These are phyloP conservation scores for Venturia oleaginea DNA, from an alignment of 2,329 filamentous ascomycete species.

Conservation along the genomic window DNA sequence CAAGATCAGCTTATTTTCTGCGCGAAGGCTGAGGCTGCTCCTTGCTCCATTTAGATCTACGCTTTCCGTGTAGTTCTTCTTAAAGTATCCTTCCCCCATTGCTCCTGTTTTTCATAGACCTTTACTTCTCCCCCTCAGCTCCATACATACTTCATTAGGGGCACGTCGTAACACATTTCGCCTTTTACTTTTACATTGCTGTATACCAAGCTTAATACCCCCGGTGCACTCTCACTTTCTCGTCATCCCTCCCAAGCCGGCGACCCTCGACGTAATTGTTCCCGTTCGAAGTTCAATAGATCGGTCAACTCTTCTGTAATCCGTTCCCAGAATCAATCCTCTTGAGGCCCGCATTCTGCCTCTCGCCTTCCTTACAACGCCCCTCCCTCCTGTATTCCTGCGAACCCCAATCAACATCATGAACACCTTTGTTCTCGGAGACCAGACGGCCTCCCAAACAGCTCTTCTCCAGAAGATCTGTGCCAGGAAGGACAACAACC, in stretches of 20 bases:
- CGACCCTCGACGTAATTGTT: background rate
- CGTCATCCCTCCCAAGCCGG: background rate
- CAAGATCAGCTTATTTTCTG: slow-evolving; percentile 8
- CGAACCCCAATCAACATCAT: slow-evolving; percentile 21
- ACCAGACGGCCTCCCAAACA: slow-evolving; percentile 61
- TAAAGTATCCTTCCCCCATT: slow-evolving; percentile 6
- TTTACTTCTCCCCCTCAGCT: background rate
- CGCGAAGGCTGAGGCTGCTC: slow-evolving; percentile 10
- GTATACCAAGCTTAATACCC: background rate
- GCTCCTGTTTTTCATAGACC: background rate
- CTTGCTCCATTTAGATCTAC: background rate
- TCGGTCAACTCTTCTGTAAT: background rate
- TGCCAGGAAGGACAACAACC: slow-evolving; percentile 43
- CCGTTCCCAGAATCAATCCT: background rate
- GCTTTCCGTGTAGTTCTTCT: background rate
- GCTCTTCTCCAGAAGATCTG: slow-evolving; percentile 45
- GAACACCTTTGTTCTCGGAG: slow-evolving; percentile 56
- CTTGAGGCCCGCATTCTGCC: background rate
- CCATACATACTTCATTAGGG: background rate
- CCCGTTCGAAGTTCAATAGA: background rate
- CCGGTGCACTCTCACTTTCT: background rate
- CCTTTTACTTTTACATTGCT: background rate
- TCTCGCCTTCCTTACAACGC: background rate
- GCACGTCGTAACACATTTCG: background rate
- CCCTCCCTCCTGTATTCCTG: background rate